Evolutionary conservation across 371 early-diverging fungal species (phyloP).

Genomic region (Homolaphlyctis polyrhiza): DNA sequence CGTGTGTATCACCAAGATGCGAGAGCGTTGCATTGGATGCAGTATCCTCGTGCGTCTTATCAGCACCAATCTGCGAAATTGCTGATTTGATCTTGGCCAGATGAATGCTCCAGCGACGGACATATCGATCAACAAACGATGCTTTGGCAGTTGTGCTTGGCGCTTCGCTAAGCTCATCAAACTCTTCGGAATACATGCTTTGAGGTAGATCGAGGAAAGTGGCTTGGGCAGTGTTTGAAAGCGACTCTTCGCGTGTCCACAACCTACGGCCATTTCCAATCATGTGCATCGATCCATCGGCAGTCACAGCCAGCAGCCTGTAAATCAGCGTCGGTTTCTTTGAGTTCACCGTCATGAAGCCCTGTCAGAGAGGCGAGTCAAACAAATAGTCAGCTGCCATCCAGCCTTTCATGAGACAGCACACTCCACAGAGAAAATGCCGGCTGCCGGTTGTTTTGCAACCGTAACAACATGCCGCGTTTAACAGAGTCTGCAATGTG

Average conservation of each 20-base stretch:
- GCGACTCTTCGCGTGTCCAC: constrained; percentile 85
- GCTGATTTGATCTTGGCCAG: constrained; percentile 37
- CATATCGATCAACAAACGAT: constrained; percentile 54
- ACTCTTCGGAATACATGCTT: constrained; percentile 67
- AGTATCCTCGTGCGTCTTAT: background rate
- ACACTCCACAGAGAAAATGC: no score
- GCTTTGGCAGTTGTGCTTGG: background rate
- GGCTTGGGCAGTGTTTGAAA: constrained; percentile 61
- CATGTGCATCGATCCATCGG: constrained; percentile 52
- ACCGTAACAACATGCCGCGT: no score
- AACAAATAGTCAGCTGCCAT: constrained; percentile 9
- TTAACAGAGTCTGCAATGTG: no score
- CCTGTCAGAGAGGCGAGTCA: constrained; percentile 1
- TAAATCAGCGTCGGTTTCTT: constrained; percentile 3
- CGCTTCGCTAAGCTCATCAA: constrained; percentile 56
- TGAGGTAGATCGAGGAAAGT: constrained; percentile 82
- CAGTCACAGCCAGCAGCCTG: constrained; percentile 41
- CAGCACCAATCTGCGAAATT: background rate
- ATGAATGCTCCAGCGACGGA: constrained; percentile 61
- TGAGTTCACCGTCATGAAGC: background rate
- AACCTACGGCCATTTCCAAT: constrained; percentile 23
- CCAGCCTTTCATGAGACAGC: background rate
- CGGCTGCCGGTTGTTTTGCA: no score
- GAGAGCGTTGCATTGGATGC: background rate
- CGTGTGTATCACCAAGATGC: constrained; percentile 61